phyloP scores from a whole-genome alignment of 2,329 filamentous ascomycete species.

The Clarireedia homoeocarpa region DNA sequence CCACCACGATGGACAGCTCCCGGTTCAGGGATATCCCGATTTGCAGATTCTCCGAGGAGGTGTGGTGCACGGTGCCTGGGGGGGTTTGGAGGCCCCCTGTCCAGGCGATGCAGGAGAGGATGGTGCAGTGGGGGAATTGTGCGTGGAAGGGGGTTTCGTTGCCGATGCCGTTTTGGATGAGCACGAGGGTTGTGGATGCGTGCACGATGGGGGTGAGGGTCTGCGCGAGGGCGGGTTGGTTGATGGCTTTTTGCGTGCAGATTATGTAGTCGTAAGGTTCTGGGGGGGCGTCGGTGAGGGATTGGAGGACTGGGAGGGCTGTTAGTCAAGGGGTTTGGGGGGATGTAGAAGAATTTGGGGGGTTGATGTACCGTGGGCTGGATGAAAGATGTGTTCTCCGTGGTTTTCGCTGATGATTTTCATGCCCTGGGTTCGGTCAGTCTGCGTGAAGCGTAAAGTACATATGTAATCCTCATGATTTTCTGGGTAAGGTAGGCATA shows the following conservation, averaged over 20 bases:
- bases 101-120: slow-evolving; percentile 50
- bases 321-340: not conserved
- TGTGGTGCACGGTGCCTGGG: slow-evolving; percentile 42
- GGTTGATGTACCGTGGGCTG: slow-evolving; percentile 33
- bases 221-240: slow-evolving; percentile 32
- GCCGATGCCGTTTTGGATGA: slow-evolving; percentile 53
- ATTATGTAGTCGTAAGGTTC: slow-evolving; percentile 47
- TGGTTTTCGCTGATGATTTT: slow-evolving; percentile 46
- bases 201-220: slow-evolving; percentile 31
- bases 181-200: slow-evolving; percentile 42
- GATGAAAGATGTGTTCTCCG: slow-evolving; percentile 43
- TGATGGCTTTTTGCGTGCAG: slow-evolving; percentile 47
- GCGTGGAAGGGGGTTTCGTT: slow-evolving; percentile 47
- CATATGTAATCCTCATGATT: slow-evolving; percentile 6
- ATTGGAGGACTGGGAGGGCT: slow-evolving; percentile 35
- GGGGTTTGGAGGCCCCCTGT: slow-evolving; percentile 42
- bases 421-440: slow-evolving; percentile 32
- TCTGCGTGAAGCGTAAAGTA: slow-evolving; percentile 13
- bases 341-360: not conserved
- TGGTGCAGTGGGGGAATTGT: slow-evolving; percentile 41
- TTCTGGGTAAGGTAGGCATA: slow-evolving; percentile 28
- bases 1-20: slow-evolving; percentile 21
- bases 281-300: slow-evolving; percentile 38
- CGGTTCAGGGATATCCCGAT: slow-evolving; percentile 43
- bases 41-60: slow-evolving; percentile 44